These are phyloP conservation scores for Neocallimastix lanati DNA, from an alignment of 192 early-diverging fungal genomes.

Conservation along the genomic window DNA sequence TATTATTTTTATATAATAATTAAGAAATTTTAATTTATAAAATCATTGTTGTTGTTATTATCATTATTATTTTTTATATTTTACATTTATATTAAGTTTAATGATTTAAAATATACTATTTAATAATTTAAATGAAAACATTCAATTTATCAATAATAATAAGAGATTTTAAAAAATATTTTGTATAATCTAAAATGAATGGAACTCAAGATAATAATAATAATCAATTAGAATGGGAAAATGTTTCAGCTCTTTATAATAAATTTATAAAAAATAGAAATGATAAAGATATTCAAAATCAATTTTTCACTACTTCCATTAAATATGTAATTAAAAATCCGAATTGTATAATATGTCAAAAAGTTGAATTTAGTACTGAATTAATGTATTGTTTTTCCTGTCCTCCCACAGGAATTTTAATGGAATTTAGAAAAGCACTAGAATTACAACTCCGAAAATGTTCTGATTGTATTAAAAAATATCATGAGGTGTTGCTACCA, in stretches of 20 bases:
- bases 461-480: not conserved
- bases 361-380: not conserved
- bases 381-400: not conserved
- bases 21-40: no score
- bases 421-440: not conserved
- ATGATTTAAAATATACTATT: no score
- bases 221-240: not conserved
- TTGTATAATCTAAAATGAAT: not conserved
- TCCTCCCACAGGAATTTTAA: not conserved
- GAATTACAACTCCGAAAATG: not conserved
- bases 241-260: not conserved
- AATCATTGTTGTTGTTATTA: no score
- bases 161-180: no score
- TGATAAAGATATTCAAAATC: not conserved
- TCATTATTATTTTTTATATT: no score
- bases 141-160: no score
- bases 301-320: not conserved
- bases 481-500: not conserved
- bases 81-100: no score
- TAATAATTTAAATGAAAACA: no score
- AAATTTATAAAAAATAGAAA: not conserved
- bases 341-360: not conserved
- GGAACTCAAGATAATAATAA: not conserved
- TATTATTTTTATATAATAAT: no score
- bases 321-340: not conserved